Base-by-base conservation (phyloP, 2,329 filamentous ascomycete species). In the Colletotrichum echinochloae region DNA sequence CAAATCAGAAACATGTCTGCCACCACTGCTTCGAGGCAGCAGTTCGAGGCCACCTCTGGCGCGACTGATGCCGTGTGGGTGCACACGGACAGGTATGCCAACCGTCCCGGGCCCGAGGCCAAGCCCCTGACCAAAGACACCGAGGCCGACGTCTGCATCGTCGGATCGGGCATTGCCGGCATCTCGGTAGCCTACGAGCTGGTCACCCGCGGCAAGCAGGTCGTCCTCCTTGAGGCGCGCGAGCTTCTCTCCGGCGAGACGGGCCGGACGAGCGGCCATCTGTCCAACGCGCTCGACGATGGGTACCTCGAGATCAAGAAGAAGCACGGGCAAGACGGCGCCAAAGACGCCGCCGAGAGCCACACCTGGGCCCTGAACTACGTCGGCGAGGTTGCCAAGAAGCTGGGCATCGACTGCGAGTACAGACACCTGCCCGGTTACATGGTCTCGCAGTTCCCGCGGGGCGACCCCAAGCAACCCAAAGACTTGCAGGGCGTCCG, bases 321-420 rank as follows among this genome's bases (percentile, higher is more conserved):
- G 77, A 87, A 87, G 76, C 86, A 88, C 60, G 86, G 87, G 0
- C 76, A 83, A 26, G 77, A 81, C 0, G 85, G 85, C 1, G 86
- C 87, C 0, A 81, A 80, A 66, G 73, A 78, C 0, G 86, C 86
- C 0, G 86, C 85, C 0, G 85, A 89, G 20, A 87, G 85, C 33
- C 87, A 89, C 65, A 79, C 81, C 0, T 89, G 86, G 84, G 87
- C 86, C 0, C 73, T 88, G 14, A 80, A 86, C 28, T 82, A 81
- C 0, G 81, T 89, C 0, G 87, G 85, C 0, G 82, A 88, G 66
- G 79, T 89, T 2, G 78, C 83, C 0, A 78, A 81, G 65, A 75
- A 84, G 71, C 78, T 88, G 7, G 82, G 81, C 5, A 86, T 89
- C 39, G 85, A 88, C 0, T 89, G 87, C 77, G 87, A 89, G 72